Base-by-base conservation (phyloP, 73 alveolate genomes). In the Paramecium bursaria region DNA sequence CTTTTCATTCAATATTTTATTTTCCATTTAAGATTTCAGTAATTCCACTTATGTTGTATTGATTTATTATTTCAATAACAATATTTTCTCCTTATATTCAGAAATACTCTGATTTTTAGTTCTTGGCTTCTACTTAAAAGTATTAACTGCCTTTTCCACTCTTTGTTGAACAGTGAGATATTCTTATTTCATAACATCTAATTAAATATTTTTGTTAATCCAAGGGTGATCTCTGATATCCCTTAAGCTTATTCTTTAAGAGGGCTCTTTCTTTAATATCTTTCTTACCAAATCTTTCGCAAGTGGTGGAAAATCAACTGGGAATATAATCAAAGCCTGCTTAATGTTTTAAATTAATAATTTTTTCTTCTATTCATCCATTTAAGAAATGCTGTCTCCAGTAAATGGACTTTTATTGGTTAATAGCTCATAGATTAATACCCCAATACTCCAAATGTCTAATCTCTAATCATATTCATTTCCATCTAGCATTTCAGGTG, bases 391-490 rank as follows among this genome's bases (percentile, higher is more conserved):
- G 30, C 54, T 57, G 51, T 30, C 74, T 22, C 91, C 91, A 49
- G 74, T 88, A 74, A 95, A 91, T 2, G 98, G 98, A 17, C 95
- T 93, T 86, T 91, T 86, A 11, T 97, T 97, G 14, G 98, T 92
- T 33, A 95, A 46, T 49, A 95, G 75, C 73, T 93, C 98, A 91
- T 90, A 95, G 79, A 95, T 50, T 61, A 95, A 88, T 22, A 95
- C 98, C 3, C 98, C 98, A 26, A 92, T 73, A 76, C 93, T 93
- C 98, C 98, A 94, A 26, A 94, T 92, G 79, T 94, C 98, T 6
- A 92, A 90, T 29, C 92, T 55, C 33, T 94, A 75, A 79, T 91
- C 95, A 79, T 94, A 96, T 1, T 96, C 97, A 60, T 77, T 50
- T 52, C 89, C 86, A 57, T 86, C 48, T 47, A 90, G 86, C 94